Evolutionary conservation across 1,284 basidiomycete genomes (phyloP), one percentile per base, ranked within the genome.

Genomic region (Exobasidium rhododendri): DNA sequence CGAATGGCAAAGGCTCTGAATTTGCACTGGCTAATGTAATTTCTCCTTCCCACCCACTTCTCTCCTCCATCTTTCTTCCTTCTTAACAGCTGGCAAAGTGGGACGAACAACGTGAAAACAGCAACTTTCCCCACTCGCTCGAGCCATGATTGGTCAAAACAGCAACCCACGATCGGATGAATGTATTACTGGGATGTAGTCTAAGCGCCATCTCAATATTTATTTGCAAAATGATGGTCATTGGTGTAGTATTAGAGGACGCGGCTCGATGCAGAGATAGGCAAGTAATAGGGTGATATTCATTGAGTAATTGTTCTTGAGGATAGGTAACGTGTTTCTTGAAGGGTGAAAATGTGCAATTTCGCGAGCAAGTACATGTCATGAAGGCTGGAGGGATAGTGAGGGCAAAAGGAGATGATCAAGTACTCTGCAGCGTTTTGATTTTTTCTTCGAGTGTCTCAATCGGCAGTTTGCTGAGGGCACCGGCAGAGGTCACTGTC

Each of bases 71-170:
- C 24, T n/a, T n/a, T n/a, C n/a, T n/a, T n/a, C n/a, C n/a, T 13
- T 54, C n/a, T 47, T 59, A 3, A 13, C 70, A 69, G 77, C 67
- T 79, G 47, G 73, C 68, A 55, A 78, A 74, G 67, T 79, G 77
- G 77, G 72, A 79, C 65, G 77, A 79, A 67, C 77, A 78, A 68
- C 65, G 77, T 32, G 77, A 79, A 62, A 67, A 69, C 65, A 69
- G 66, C 68, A 57, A 62, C 47, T 79, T 79, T 70, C 74, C 77
- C n/a, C 74, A 69, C 46, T 74, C 72, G 46, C 73, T 79, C 35
- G 72, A 77, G 46, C 71, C 71, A 43, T 79, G 59, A 70, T 49
- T 22, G 46, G n/a, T n/a, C n/a, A n/a, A n/a, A n/a, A n/a, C n/a
- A n/a, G n/a, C n/a, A n/a, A n/a, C n/a, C n/a, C n/a, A n/a, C n/a